Evolutionary conservation across 768 basidiomycete genomes (phyloP).

Genomic region (Nidula microcarpa): DNA sequence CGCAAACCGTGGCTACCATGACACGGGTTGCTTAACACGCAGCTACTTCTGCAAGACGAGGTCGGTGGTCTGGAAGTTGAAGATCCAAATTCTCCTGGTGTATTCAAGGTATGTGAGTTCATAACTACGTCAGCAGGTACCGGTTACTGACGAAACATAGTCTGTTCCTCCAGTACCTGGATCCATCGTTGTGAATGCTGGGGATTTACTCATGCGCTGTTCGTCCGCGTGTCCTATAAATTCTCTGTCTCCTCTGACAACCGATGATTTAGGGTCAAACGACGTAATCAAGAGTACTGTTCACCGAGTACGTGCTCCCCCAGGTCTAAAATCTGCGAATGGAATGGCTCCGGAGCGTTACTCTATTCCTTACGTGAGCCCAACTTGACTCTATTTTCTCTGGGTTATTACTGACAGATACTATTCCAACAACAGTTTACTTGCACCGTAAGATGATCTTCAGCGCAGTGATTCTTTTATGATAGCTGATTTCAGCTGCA

Average conservation of each 20-base stretch:
- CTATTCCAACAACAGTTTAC: no score
- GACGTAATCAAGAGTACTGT: conserved; percentile 46
- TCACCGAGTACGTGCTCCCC: conserved; percentile 49
- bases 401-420: no score
- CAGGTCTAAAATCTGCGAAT: conserved; percentile 8
- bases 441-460: no score
- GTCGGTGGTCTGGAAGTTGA: conserved; percentile 63
- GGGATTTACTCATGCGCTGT: conserved; percentile 50
- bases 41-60: conserved; percentile 55
- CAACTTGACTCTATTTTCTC: neutral
- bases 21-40: no score
- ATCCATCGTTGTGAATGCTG: conserved; percentile 48
- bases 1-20: neutral
- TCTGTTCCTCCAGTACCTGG: conserved; percentile 40
- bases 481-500: no score
- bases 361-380: conserved; percentile 58
- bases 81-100: conserved; percentile 42
- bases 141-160: conserved; percentile 9
- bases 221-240: conserved; percentile 2
- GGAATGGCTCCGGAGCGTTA: conserved; percentile 48
- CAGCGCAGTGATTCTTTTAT: no score
- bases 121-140: neutral
- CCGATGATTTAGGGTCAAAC: conserved; percentile 32
- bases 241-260: neutral
- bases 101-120: conserved; percentile 19